phyloP scores from a whole-genome alignment of 441 rosid species.

The Syzygium syzygioides region DNA sequence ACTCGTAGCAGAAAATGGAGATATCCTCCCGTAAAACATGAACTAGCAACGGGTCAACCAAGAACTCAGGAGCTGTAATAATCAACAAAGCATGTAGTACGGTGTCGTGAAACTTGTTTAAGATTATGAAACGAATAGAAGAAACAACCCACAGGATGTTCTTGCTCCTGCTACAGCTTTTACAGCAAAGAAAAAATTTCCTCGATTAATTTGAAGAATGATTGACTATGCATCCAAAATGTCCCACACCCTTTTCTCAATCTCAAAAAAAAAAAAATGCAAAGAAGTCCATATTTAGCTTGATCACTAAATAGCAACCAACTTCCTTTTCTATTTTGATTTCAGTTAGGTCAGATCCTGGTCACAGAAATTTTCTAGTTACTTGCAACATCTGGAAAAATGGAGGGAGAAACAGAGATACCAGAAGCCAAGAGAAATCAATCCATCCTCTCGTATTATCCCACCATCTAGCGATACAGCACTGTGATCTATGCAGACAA shows the following conservation, averaged over 20 bases:
- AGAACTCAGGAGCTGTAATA: not conserved
- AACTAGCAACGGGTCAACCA: not conserved
- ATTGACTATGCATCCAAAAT: not conserved
- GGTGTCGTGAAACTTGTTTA: not conserved
- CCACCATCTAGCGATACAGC: slow-evolving; percentile 68
- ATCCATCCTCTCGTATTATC: slow-evolving; percentile 34
- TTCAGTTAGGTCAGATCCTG: not conserved
- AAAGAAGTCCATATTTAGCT: not conserved
- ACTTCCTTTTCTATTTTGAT: not conserved
- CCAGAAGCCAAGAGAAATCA: slow-evolving; percentile 38
- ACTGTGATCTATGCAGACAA: slow-evolving; percentile 23
- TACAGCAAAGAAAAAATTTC: not conserved
- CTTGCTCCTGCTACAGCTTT: not conserved
- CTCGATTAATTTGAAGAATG: not conserved
- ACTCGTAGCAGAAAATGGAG: not conserved
- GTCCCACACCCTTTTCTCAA: not conserved
- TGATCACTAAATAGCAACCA: not conserved
- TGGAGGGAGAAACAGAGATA: slow-evolving; percentile 9
- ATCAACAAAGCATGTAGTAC: not conserved
- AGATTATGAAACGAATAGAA: not conserved
- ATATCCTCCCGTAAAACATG: not conserved
- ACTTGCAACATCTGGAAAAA: not conserved
- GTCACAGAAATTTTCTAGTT: not conserved
- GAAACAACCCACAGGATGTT: not conserved
- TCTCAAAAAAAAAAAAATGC: not conserved